Base-by-base conservation (phyloP, 2,329 filamentous ascomycete genomes). In the Leptographium lundbergii region DNA sequence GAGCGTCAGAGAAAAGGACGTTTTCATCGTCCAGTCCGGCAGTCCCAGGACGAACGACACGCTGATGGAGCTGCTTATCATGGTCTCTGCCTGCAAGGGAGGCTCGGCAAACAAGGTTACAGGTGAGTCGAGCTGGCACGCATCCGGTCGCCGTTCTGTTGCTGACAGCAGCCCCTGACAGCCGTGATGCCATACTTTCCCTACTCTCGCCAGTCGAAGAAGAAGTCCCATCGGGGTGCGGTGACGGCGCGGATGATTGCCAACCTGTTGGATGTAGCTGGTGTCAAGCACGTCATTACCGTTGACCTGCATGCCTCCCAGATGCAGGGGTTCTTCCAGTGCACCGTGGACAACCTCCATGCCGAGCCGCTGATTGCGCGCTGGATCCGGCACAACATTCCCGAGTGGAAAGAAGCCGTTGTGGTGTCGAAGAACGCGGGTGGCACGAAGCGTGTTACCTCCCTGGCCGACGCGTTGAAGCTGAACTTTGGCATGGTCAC, bases 281-380 rank as follows among this genome's bases (percentile, higher is more conserved):
- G 94, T 58, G 91, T 99, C 65, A 91, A 95, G 74, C 94, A 99
- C 77, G 89, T 99, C 71, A 91, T 99, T 67, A 99, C 94, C 19
- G 88, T 99, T 69, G 94, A 99, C 70, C 81, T 99, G 34, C 94
- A 99, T 75, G 89, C 89, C 57, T 91, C 88, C n/a, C 94, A 97
- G 76, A 97, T 97, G 90, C 94, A 99, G 75, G 94, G 94, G 60
- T 99, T 99, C 76, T 99, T 99, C 80, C 89, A 89, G 69, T 96
- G 92, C 66, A 94, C 94, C 0, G 92, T 99, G 61, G 94, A 99
- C 73, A 97, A 99, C 69, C 85, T 99, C 57, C 90, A 96, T 67
- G 94, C 94, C 57, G 94, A 99, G 72, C 92, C 94, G 19, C 81
- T 97, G 63, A 90, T 99, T 67, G 91, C 92, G 58, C 88, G 90